Evolutionary conservation across 164 flowering plant genomes (phyloP), one percentile per base, ranked within the genome.

Genomic region (Magnolia changhungtana): DNA sequence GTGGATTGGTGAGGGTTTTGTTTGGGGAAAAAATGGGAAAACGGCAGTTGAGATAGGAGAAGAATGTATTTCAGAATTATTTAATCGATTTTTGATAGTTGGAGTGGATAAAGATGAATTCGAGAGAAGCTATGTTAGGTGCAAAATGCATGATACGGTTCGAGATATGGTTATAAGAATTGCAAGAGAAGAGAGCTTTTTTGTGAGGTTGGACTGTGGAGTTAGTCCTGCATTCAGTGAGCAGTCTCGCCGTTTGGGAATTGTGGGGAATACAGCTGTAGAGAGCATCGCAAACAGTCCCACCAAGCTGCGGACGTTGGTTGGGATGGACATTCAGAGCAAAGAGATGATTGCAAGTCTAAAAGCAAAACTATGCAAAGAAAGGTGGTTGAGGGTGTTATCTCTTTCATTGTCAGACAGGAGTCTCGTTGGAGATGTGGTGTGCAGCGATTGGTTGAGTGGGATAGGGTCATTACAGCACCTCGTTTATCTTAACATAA

Each of bases 131-230:
- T 19, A 14, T 59, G 1, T 1, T 16, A 0, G 7, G 0, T 7
- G 18, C 7, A 61, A 61, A 61, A 61, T 61, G 18, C 64, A 61
- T 61, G 72, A 70, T 23, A 20, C 51, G 61, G 61, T 50, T 14
- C 59, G 63, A 23, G 73, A 71, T n/a, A 50, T 71, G 63, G 20
- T 50, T 20, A 51, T 51, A 9, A 71, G 20, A 20, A 71, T 71
- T 11, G 73, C 61, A n/a, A 71, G 49, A 45, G 73, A 71, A 9
- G 73, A 50, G 49, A 50, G 10, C 7, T 71, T 71, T 50, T 50
- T 51, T n/a, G 18, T 11, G 16, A 16, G 13, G 13, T 11, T 55
- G 2, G 18, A 55, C 1, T 16, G 13, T 11, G 51, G 63, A n/a
- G 16, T 3, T 11, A 21, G 63, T 50, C 29, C 24, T 4, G 7